Evolutionary conservation across 352 stramenopile species (phyloP).

Genomic region (Pythium diclinum): DNA sequence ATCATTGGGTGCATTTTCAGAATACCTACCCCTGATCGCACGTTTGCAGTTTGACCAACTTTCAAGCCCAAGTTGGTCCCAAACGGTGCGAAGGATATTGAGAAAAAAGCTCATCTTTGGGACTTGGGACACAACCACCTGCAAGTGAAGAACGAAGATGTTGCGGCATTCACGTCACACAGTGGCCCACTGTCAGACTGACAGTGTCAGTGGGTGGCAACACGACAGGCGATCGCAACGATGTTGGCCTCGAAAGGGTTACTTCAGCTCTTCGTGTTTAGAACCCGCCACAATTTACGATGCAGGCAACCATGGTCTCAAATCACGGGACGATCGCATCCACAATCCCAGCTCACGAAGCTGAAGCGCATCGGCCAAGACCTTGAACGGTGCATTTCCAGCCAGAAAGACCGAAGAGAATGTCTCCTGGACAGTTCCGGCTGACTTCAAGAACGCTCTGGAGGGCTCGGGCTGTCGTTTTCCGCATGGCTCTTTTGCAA

Average conservation of each 20-base stretch:
- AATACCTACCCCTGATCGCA: constrained; percentile 3
- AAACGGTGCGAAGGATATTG: not conserved
- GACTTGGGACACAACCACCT: not conserved
- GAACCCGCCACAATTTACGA: not conserved
- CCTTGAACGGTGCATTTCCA: not conserved
- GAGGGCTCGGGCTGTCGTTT: not conserved
- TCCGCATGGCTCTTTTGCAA: not conserved
- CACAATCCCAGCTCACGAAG: constrained; percentile 3
- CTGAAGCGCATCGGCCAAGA: not conserved
- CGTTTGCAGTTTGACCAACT: not conserved
- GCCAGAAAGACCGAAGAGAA: not conserved
- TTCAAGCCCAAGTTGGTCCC: not conserved
- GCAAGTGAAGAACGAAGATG: not conserved
- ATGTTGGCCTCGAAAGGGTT: not conserved
- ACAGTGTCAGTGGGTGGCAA: no score
- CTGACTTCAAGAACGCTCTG: not conserved
- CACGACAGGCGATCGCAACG: not conserved
- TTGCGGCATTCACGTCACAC: not conserved
- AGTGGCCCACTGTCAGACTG: not conserved
- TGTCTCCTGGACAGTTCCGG: not conserved
- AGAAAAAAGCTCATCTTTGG: not conserved
- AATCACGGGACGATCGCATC: not conserved
- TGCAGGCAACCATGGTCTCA: not conserved
- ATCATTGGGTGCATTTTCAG: not conserved
- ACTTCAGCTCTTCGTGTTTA: not conserved